Conservation (phyloP, 2,329 filamentous ascomycete species). For the Ophiostoma himal-ulmi region DNA sequence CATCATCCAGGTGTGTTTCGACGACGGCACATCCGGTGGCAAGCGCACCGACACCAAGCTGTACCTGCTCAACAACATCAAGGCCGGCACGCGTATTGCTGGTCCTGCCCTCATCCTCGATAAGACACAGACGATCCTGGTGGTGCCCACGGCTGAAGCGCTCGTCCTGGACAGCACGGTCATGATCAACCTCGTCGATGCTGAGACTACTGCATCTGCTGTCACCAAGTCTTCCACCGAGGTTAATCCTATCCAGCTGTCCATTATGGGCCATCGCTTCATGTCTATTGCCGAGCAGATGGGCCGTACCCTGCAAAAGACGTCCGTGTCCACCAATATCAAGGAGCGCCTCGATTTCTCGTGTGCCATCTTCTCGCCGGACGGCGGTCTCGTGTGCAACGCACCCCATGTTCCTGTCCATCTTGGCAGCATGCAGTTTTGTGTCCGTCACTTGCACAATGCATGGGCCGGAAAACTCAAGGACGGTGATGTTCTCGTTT, state of each 20-base stretch:
- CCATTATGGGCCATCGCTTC: slow-evolving; percentile 74
- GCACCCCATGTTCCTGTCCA: slow-evolving; percentile 76
- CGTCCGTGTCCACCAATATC: slow-evolving; percentile 72
- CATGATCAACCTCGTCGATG: slow-evolving; percentile 66
- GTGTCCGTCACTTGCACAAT: slow-evolving; percentile 68
- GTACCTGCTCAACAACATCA: slow-evolving; percentile 70
- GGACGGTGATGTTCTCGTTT: slow-evolving; percentile 73
- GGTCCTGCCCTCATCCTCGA: slow-evolving; percentile 84
- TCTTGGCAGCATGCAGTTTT: slow-evolving; percentile 76
- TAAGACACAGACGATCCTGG: slow-evolving; percentile 83
- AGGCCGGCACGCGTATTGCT: slow-evolving; percentile 62
- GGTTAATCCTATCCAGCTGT: slow-evolving; percentile 70
- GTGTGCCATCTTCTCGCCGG: slow-evolving; percentile 70
- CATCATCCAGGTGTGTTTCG: slow-evolving; percentile 70
- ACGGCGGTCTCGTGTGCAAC: slow-evolving; percentile 70
- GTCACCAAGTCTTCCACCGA: slow-evolving; percentile 30
- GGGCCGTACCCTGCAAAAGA: slow-evolving; percentile 74
- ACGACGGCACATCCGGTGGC: slow-evolving; percentile 49
- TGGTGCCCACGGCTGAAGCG: slow-evolving; percentile 70
- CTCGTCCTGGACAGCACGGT: slow-evolving; percentile 82
- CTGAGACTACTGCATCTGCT: slow-evolving; percentile 34
- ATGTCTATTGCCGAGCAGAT: slow-evolving; percentile 85
- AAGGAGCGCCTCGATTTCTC: slow-evolving; percentile 80
- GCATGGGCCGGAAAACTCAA: slow-evolving; percentile 75
- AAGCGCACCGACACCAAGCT: slow-evolving; percentile 68